These are phyloP conservation scores for Hypoxylon intermedium DNA, from an alignment of 495 filamentous ascomycete genomes.

Conservation along the genomic window DNA sequence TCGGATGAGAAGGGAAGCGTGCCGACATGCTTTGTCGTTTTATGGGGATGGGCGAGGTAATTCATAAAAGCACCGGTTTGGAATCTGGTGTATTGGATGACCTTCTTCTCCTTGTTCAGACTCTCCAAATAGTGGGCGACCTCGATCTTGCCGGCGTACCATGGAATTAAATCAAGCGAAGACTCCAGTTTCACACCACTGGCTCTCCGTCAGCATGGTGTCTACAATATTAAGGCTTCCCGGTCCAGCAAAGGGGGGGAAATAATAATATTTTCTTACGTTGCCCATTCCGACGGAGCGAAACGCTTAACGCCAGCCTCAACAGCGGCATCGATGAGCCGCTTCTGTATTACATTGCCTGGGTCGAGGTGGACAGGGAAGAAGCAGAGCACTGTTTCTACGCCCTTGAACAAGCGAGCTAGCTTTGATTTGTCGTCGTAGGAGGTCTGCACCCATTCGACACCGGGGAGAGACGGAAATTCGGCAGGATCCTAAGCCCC, in stretches of 20 bases:
- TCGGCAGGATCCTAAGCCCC: constrained; percentile 19
- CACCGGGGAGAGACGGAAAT: constrained; percentile 23
- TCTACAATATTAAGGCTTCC: background rate
- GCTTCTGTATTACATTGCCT: constrained; percentile 47
- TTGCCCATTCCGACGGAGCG: constrained; percentile 55
- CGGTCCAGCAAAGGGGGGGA: background rate
- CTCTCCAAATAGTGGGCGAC: constrained; percentile 55
- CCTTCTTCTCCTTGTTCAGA: constrained; percentile 60
- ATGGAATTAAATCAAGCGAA: constrained; percentile 42
- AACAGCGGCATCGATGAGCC: constrained; percentile 61
- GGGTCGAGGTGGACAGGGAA: constrained; percentile 45
- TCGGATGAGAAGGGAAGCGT: constrained; percentile 49
- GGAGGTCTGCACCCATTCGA: constrained; percentile 48
- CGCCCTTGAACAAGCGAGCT: constrained; percentile 49
- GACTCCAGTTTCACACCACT: constrained; percentile 9
- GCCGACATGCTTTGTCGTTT: constrained; percentile 53
- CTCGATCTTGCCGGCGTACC: constrained; percentile 56
- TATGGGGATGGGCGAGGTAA: constrained; percentile 58
- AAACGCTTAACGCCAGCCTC: constrained; percentile 62
- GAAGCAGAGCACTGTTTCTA: constrained; percentile 63
- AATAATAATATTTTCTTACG: constrained; percentile 23
- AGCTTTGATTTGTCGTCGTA: constrained; percentile 52
- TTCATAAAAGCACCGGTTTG: constrained; percentile 60
- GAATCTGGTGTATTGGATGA: constrained; percentile 64
- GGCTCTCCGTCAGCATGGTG: background rate